Conservation (phyloP, 768 basidiomycete species). For the Lactifluus hygrophoroides region DNA sequence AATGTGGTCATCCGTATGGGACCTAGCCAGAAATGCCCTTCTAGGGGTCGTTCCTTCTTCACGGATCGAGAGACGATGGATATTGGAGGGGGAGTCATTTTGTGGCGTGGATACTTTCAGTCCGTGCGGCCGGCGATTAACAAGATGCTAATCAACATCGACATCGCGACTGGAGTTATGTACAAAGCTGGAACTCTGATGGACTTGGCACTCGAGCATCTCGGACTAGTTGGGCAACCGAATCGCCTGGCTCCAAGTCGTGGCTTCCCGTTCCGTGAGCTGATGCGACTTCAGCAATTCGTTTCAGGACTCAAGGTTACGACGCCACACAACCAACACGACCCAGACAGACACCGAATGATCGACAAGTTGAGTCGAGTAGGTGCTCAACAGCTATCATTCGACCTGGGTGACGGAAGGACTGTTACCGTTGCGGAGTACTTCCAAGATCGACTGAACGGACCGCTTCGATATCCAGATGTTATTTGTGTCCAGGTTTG, state of each 20-base stretch:
- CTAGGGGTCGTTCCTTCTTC: slow-evolving; percentile 68
- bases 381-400: slow-evolving; percentile 46
- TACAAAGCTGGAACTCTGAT: slow-evolving; percentile 56
- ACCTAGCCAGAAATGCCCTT: slow-evolving; percentile 56
- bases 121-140: slow-evolving; percentile 61
- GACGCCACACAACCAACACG: slow-evolving; percentile 27
- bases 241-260: slow-evolving; percentile 32
- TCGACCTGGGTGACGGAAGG: slow-evolving; percentile 48
- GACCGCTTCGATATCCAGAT: slow-evolving; percentile 48
- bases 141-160: slow-evolving; percentile 60
- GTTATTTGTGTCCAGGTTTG: slow-evolving; percentile 63
- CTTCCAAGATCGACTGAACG: slow-evolving; percentile 45
- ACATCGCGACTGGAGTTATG: slow-evolving; percentile 70
- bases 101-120: slow-evolving; percentile 80
- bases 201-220: slow-evolving; percentile 46
- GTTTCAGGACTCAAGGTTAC: slow-evolving; percentile 43
- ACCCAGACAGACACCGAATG: slow-evolving; percentile 35
- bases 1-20: slow-evolving; percentile 72
- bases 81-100: slow-evolving; percentile 54
- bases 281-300: slow-evolving; percentile 46
- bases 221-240: slow-evolving; percentile 29
- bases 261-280: slow-evolving; percentile 41
- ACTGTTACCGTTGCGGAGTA: slow-evolving; percentile 51
- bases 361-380: slow-evolving; percentile 49
- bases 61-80: slow-evolving; percentile 43